A percentile compares a stretch with the other conserved stretches of the same genome.
Evolutionary conservation across 345 rosid genomes (phyloP).

Genomic region (Raphanus raphanistrum): DNA sequence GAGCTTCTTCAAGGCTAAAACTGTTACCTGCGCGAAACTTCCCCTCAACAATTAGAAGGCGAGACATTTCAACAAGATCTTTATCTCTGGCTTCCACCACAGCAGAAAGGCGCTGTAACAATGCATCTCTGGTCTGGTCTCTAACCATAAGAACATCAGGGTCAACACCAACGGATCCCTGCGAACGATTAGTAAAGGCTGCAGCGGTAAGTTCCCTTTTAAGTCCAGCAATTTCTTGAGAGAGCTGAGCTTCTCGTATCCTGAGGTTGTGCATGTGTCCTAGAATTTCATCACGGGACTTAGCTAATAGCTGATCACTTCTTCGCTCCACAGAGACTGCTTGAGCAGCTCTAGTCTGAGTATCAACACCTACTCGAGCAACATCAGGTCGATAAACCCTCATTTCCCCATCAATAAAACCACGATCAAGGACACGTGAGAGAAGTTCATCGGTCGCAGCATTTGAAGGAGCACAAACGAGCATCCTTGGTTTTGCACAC

Average conservation of each 20-base stretch:
- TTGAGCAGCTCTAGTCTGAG: conserved; percentile 97
- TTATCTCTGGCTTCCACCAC: conserved; percentile 94
- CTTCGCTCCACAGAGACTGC: conserved; percentile 99
- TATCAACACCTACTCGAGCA: conserved; percentile 96
- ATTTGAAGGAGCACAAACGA: conserved; percentile 99
- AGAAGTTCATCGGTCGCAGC: conserved; percentile 99
- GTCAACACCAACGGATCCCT: conserved; percentile 97
- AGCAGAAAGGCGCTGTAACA: conserved; percentile 91
- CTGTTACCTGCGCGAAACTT: conserved; percentile 74
- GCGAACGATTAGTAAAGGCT: conserved; percentile 78
- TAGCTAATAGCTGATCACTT: conserved; percentile 82
- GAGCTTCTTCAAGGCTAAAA: conserved; percentile 96
- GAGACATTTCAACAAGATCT: conserved; percentile 95
- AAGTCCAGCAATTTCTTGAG: conserved; percentile 75
- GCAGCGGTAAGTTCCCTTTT: conserved; percentile 75
- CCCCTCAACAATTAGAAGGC: conserved; percentile 79
- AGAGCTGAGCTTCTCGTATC: conserved; percentile 69
- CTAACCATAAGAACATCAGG: conserved; percentile 87
- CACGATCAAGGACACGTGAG: conserved; percentile 96
- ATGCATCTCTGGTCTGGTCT: conserved; percentile 82
- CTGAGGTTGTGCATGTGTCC: conserved; percentile 84
- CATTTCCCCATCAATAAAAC: conserved; percentile 99
- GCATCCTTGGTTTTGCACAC: conserved; percentile 98
- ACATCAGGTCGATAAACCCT: conserved; percentile 96
- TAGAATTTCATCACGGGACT: conserved; percentile 79